These are phyloP conservation scores for Leucaena leucocephala DNA, from an alignment of 306 rosid species.

Conservation along the genomic window DNA sequence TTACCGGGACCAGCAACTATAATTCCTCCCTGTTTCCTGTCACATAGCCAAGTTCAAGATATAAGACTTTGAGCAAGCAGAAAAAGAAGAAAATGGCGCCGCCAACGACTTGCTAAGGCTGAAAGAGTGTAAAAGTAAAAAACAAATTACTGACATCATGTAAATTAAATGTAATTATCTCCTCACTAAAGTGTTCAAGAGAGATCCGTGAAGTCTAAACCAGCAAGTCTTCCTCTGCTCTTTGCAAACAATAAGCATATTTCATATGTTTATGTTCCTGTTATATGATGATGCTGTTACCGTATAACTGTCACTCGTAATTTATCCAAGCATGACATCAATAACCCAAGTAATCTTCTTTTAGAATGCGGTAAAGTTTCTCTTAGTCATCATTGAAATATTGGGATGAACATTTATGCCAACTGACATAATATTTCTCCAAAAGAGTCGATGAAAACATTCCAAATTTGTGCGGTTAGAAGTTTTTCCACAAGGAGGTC, in stretches of 20 bases:
- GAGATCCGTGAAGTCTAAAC: slow-evolving; percentile 2
- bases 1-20: slow-evolving; percentile 95
- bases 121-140: background rate
- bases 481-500: background rate
- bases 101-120: background rate
- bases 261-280: slow-evolving; percentile 1
- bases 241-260: slow-evolving; percentile 3
- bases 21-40: slow-evolving; percentile 95
- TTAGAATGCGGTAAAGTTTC: background rate
- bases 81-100: background rate
- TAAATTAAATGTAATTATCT: background rate
- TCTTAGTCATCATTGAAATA: background rate
- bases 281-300: background rate
- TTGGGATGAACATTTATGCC: background rate
- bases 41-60: slow-evolving; percentile 23
- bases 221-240: background rate
- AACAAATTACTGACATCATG: background rate
- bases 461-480: background rate
- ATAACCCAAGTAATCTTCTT: background rate
- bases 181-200: background rate
- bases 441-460: background rate
- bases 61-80: slow-evolving; percentile 16
- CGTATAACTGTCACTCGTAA: background rate
- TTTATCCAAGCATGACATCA: slow-evolving; percentile 8
- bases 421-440: background rate